A percentile compares a stretch with the other conserved stretches of the same genome.
These are phyloP conservation scores for Lentinus brumalis DNA, from an alignment of 768 basidiomycete genomes.

Conservation along the genomic window DNA sequence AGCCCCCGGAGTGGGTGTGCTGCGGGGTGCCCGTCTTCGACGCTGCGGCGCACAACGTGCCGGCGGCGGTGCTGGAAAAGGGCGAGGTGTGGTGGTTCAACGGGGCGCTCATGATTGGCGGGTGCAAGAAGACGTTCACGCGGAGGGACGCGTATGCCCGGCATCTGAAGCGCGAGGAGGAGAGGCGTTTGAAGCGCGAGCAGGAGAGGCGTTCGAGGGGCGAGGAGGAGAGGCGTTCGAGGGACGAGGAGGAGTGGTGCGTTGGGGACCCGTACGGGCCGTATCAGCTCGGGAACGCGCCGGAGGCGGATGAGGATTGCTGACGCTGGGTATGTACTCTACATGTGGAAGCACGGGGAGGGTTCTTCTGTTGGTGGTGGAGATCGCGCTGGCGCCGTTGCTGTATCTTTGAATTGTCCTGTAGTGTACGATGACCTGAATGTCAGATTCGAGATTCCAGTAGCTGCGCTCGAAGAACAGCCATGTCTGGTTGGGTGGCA, in stretches of 20 bases:
- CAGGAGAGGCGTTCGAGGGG: slow-evolving; percentile 4
- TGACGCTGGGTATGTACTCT: no score
- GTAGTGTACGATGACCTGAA: no score
- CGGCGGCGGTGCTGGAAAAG: background rate
- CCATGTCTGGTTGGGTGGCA: no score
- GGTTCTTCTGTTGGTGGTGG: no score
- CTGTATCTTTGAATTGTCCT: no score
- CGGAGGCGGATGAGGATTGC: no score
- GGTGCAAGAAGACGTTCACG: slow-evolving; percentile 18
- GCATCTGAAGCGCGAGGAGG: slow-evolving; percentile 7
- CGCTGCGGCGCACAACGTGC: background rate
- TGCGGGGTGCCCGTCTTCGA: slow-evolving; percentile 12
- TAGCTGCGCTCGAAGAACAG: no score
- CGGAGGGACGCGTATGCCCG: slow-evolving; percentile 13
- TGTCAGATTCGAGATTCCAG: no score
- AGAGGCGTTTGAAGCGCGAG: slow-evolving; percentile 4
- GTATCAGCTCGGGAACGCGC: slow-evolving; percentile 2
- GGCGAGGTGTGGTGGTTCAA: slow-evolving; percentile 3
- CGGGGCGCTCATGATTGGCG: slow-evolving; percentile 16
- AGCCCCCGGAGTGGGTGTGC: slow-evolving; percentile 13
- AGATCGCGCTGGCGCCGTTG: no score
- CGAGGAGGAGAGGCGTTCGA: background rate
- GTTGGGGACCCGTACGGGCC: background rate
- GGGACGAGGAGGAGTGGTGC: slow-evolving; percentile 2
- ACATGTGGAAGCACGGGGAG: no score